Base-by-base conservation (phyloP, 2,329 filamentous ascomycete genomes). In the Calonectria crousiana region DNA sequence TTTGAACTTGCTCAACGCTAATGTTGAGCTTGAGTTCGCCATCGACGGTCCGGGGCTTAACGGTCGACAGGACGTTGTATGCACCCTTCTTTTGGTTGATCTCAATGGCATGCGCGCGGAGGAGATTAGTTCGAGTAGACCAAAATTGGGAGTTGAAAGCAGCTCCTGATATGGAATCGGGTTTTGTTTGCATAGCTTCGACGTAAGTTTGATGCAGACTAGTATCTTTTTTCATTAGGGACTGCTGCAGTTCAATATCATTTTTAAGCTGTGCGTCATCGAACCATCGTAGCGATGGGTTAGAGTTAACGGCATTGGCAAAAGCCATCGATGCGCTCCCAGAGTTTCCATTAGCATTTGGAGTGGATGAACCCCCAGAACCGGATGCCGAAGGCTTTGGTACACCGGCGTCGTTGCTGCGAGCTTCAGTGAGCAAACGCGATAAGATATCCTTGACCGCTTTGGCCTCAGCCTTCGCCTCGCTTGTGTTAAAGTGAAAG, bases 111-210 rank as follows among this genome's bases (percentile, higher is more conserved):
- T 98, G 95, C 0, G 96, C 94, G 16, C 97, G 94, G 36, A 99
- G 89, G 38, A 98, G 88, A 83, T 95, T 95, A 60, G 96, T 91
- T 58, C 97, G 91, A 2, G 95, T 95, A 1, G 95, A 95, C 97
- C 97, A 99, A 86, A 99, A 99, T 83, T 98, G 96, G 1, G 92
- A 89, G 78, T 96, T 95, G 84, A 98, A 98, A 56, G 95, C 93
- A 2, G 91, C 91, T 34, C 94, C 92, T 0, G 93, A 93, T 75
- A 98, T 93, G 2, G 94, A 93, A 10, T 96, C 94, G 0, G 96
- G 95, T 81, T 98, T 98, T 11, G 94, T 94, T 67, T 91, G 89
- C 64, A 95, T 88, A 0, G 95, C 94, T 81, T 98, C 95, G 86
- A 95, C 93, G 83, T 98, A 98, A 53, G 96, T 97, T 83, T 94